A percentile compares a stretch with the other conserved stretches of the same genome.
These are phyloP conservation scores for Diaporthe ampelina DNA, from an alignment of 2,329 filamentous ascomycete genomes.

Conservation along the genomic window DNA sequence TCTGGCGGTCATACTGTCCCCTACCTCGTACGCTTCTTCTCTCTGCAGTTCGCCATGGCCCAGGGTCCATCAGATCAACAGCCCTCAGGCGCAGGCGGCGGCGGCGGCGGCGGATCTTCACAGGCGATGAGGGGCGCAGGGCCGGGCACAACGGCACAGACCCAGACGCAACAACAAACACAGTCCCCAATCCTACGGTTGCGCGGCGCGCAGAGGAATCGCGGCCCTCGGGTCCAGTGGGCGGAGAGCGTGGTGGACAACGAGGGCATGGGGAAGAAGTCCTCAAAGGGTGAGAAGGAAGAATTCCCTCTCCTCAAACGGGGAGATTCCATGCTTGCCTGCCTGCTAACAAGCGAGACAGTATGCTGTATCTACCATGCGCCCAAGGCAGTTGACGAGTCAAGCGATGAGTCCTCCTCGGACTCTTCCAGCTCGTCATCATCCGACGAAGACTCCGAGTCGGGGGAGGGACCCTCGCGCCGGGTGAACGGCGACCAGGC, in stretches of 20 bases:
- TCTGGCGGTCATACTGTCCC: not conserved
- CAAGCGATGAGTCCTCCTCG: conserved; percentile 76
- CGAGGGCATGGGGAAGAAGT: conserved; percentile 93
- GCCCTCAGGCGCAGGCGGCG: conserved; percentile 11
- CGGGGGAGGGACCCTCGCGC: conserved; percentile 62
- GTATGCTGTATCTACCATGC: conserved; percentile 99
- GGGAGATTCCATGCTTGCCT: not conserved
- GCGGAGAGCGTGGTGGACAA: conserved; percentile 95
- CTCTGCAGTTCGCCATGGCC: conserved; percentile 1
- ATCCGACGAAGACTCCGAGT: conserved; percentile 39
- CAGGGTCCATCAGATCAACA: conserved; percentile 20
- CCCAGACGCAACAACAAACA: conserved; percentile 45
- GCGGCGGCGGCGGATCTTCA: not conserved
- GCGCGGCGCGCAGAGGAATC: conserved; percentile 61
- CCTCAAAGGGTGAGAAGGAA: conserved; percentile 80
- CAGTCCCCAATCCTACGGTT: conserved; percentile 62
- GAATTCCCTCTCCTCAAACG: too few relatives aligned
- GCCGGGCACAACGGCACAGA: conserved; percentile 37
- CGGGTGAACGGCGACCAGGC: conserved; percentile 26
- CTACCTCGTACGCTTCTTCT: not conserved
- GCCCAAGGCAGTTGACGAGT: conserved; percentile 85
- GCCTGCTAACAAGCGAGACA: conserved; percentile 52
- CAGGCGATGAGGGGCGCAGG: conserved; percentile 27
- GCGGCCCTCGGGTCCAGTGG: conserved; percentile 83
- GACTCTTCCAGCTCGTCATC: conserved; percentile 65